Percentiles rank a stretch among this genome's conserved stretches.
Evolutionary conservation across 139 green algal species (phyloP).

Genomic region (Zygnema circumcarinatum): DNA sequence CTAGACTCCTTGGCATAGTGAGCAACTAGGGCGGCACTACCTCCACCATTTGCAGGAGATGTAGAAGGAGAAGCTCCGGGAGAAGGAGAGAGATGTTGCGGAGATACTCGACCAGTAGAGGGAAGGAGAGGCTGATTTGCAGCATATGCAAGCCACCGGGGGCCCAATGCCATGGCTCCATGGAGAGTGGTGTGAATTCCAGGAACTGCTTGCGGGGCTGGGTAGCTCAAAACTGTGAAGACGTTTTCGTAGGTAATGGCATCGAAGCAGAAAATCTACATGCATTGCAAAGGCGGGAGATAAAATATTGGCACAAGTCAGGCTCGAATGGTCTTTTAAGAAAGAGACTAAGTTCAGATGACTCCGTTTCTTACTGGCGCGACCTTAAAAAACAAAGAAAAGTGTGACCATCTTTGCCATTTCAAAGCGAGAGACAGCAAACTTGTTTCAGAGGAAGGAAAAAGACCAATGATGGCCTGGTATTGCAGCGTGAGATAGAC

Average conservation of each 20-base stretch:
- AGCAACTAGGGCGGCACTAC: conserved; percentile 34
- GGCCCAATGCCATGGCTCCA: conserved; percentile 66
- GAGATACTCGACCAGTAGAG: conserved; percentile 46
- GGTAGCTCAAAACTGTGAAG: conserved; percentile 70
- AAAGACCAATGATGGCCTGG: no score
- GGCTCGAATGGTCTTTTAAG: no score
- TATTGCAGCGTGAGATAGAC: no score
- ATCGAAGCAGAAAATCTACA: conserved; percentile 68
- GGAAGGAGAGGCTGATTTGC: conserved; percentile 64
- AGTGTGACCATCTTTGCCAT: no score
- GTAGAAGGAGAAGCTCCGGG: conserved; percentile 47
- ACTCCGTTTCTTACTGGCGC: no score
- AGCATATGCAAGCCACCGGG: conserved; percentile 72
- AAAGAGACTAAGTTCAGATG: no score
- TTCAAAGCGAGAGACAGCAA: no score
- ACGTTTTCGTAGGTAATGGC: conserved; percentile 59
- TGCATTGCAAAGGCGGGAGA: not conserved
- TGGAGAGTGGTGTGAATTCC: conserved; percentile 2
- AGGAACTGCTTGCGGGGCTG: not conserved
- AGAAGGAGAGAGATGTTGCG: conserved; percentile 35
- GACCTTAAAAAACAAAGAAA: no score
- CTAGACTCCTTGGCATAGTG: conserved; percentile 59
- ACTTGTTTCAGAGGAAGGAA: no score
- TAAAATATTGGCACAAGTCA: not conserved
- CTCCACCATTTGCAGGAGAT: conserved; percentile 24